Evolutionary conservation across 306 rosid genomes (phyloP).

Genomic region (Adenanthera pavonina): DNA sequence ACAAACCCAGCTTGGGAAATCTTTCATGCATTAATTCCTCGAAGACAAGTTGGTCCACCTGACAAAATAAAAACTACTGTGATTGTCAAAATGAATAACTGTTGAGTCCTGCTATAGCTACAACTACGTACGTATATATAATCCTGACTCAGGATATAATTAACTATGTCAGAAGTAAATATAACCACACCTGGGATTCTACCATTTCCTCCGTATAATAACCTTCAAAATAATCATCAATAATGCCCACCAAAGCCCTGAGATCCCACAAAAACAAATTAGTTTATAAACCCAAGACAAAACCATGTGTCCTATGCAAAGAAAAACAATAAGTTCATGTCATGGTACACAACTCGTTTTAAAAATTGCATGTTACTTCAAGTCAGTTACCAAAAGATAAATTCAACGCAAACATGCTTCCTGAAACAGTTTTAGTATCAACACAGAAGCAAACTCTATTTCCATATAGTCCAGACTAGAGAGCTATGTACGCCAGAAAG

Average conservation of each 20-base stretch:
- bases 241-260: slow-evolving; percentile 88
- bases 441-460: slow-evolving; percentile 13
- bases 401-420: slow-evolving; percentile 24
- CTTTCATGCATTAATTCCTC: slow-evolving; percentile 71
- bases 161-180: slow-evolving; percentile 24
- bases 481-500: slow-evolving; percentile 7
- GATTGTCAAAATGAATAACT: slow-evolving; percentile 29
- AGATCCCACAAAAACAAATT: slow-evolving; percentile 42
- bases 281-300: slow-evolving; percentile 36
- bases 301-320: background rate
- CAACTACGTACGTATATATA: slow-evolving; percentile 15
- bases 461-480: background rate
- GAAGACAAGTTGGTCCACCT: slow-evolving; percentile 78
- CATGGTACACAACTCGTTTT: slow-evolving; percentile 17
- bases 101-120: slow-evolving; percentile 22
- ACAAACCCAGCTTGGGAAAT: slow-evolving; percentile 74
- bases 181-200: slow-evolving; percentile 83
- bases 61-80: slow-evolving; percentile 37
- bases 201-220: slow-evolving; percentile 92
- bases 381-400: slow-evolving; percentile 31
- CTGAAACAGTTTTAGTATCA: slow-evolving; percentile 9
- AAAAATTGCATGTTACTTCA: slow-evolving; percentile 14
- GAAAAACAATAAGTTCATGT: slow-evolving; percentile 17
- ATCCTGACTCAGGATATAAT: slow-evolving; percentile 25
- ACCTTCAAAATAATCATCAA: slow-evolving; percentile 90